Conservation (phyloP, 2,329 filamentous ascomycete species). For the Blastomyces parvus region DNA sequence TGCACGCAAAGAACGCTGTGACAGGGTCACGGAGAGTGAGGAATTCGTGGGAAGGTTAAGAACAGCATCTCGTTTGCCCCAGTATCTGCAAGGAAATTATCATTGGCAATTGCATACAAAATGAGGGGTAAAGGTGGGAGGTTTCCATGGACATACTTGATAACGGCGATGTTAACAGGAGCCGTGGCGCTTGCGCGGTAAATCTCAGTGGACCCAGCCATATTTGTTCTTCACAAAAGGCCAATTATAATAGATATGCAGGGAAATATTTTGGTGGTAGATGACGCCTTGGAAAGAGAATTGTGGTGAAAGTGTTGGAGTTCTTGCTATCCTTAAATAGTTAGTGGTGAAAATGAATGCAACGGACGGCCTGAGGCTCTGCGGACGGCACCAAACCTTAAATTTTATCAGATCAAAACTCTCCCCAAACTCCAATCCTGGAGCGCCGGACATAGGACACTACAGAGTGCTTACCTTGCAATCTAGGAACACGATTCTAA, state of each 20-base stretch:
- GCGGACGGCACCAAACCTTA: conserved; percentile 3
- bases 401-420: conserved; percentile 1
- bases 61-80: conserved; percentile 91
- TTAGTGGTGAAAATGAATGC: not conserved
- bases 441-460: not conserved
- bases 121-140: conserved; percentile 9
- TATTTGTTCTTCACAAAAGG: conserved; percentile 11
- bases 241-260: not conserved
- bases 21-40: conserved; percentile 92
- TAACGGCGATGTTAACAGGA: conserved; percentile 95
- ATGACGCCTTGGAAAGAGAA: not conserved
- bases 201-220: conserved; percentile 41
- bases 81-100: conserved; percentile 52
- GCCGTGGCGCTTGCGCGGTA: conserved; percentile 93
- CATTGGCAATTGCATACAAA: conserved; percentile 6
- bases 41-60: conserved; percentile 97
- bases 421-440: not conserved
- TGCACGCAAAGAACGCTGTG: conserved; percentile 84
- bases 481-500: not conserved
- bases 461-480: not conserved
- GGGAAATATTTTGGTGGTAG: not conserved
- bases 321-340: too few species aligned
- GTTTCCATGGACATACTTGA: conserved; percentile 56
- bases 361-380: not conserved
- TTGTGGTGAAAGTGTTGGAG: not conserved